Conservation (phyloP, 345 rosid species). For the Cardamine occulta region DNA sequence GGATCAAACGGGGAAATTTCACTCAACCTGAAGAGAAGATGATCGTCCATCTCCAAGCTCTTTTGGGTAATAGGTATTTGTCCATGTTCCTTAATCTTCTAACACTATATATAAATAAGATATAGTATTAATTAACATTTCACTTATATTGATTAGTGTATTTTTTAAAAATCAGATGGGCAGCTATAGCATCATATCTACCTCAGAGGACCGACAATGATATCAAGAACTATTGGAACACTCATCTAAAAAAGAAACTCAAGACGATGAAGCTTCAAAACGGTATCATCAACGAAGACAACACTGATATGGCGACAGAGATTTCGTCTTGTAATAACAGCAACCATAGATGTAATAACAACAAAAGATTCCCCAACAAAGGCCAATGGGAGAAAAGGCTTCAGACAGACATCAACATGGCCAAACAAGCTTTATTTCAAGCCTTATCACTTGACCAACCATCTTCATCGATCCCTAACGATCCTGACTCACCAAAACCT, state of each 20-base stretch:
- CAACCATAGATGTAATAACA: conserved; percentile 15
- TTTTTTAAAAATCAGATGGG: conserved; percentile 64
- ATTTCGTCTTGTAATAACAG: conserved; percentile 12
- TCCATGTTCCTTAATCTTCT: not conserved
- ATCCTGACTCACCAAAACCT: conserved; percentile 26
- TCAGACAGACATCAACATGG: conserved; percentile 86
- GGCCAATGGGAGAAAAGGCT: conserved; percentile 93
- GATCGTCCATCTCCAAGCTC: conserved; percentile 98
- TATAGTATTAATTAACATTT: not conserved
- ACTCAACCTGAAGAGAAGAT: conserved; percentile 86
- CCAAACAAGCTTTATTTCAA: conserved; percentile 77
- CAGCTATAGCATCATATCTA: conserved; percentile 97
- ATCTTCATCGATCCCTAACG: conserved; percentile 31
- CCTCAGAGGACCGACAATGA: conserved; percentile 97
- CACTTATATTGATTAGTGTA: not conserved
- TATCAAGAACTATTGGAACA: conserved; percentile 94
- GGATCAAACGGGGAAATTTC: conserved; percentile 90
- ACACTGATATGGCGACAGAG: conserved; percentile 16
- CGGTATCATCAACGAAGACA: conserved; percentile 25
- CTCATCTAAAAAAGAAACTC: conserved; percentile 86
- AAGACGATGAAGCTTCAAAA: conserved; percentile 32
- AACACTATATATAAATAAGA: not conserved
- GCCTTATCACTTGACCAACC: conserved; percentile 75
- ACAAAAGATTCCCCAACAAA: conserved; percentile 45
- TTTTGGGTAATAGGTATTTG: conserved; percentile 82